Base-by-base conservation (phyloP, 78 protist species). In the Dictyostelium brefeldianum region DNA sequence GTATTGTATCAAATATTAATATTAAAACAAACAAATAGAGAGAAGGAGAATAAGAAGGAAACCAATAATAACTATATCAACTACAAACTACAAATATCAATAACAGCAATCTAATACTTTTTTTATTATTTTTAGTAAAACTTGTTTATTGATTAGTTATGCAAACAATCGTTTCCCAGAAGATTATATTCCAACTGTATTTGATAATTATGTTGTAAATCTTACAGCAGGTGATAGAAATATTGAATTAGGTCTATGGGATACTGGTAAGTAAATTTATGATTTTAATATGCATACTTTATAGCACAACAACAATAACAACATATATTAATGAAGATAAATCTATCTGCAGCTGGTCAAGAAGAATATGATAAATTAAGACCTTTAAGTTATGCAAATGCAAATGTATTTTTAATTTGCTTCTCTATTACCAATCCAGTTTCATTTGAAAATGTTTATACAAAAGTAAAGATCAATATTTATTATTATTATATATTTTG, bases 181-280 rank as follows among this genome's bases (percentile, higher is more conserved):
- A 70, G 94, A 90, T 78, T 96, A 96, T 83, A 96, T 96, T 53
- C 97, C 97, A 81, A 96, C 97, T 43, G 95, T 91, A 56, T 98
- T 98, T 74, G 99, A 98, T 78, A 98, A 98, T 78, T 98, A 98
- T 87, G 69, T 90, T 46, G 98, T 98, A 41, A 95, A 95, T 46
- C 96, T 98, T 12, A 92, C 94, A 69, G 99, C 98, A 15, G 99
- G 98, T 73, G 97, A 91, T n/a, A 91, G 96, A 77, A 96, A 97
- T 17, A 96, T 97, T 64, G 97, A 92, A 74, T 70, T 98, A 0
- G 98, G 97, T 12, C 78, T 98, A 4, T 98, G 99, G 99, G 99
- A 98, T 83, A 98, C 43, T 36, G 43, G 43, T 36, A 36, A 3
- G 43, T 36, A 36, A 36, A 36, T 36, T 36, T 3, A 36, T n/a